phyloP scores from a whole-genome alignment of 768 basidiomycete genomes.

The Strobilomyces echinocephalus region DNA sequence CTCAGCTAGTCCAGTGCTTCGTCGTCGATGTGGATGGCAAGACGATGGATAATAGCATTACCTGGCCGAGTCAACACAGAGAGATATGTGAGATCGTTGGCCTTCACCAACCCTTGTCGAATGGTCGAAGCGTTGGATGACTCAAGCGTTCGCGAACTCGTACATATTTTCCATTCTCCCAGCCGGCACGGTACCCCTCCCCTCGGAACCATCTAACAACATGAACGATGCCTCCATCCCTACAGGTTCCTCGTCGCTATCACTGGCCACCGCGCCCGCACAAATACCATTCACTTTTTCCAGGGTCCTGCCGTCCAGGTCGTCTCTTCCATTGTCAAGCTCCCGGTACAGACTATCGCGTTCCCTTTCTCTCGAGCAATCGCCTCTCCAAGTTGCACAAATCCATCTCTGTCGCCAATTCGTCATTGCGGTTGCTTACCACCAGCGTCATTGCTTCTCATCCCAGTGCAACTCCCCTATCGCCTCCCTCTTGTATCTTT shows the following conservation, averaged over 20 bases:
- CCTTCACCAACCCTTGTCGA: slow-evolving; percentile 47
- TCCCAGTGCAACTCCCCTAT: slow-evolving; percentile 31
- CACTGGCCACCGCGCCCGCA: slow-evolving; percentile 22
- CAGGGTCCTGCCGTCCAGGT: slow-evolving; percentile 64
- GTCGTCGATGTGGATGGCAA: slow-evolving; percentile 61
- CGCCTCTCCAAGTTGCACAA: slow-evolving; percentile 35
- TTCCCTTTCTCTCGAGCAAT: slow-evolving; percentile 48
- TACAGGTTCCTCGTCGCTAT: slow-evolving; percentile 6
- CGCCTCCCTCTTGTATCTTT: slow-evolving; percentile 39
- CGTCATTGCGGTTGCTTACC: too few relatives aligned
- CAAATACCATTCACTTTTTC: slow-evolving; percentile 35
- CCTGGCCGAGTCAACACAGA: slow-evolving; percentile 79
- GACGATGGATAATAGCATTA: slow-evolving; percentile 46
- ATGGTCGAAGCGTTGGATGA: slow-evolving; percentile 40
- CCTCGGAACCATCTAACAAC: slow-evolving; percentile 18
- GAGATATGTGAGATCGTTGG: slow-evolving; percentile 53
- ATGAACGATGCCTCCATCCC: slow-evolving; percentile 18
- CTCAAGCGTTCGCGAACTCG: slow-evolving; percentile 64
- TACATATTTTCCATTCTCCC: slow-evolving; percentile 77
- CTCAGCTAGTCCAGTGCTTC: slow-evolving; percentile 55
- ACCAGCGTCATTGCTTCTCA: slow-evolving; percentile 42
- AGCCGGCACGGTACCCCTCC: slow-evolving; percentile 49
- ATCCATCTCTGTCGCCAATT: not conserved
- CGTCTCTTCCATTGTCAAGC: slow-evolving; percentile 62
- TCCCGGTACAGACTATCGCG: slow-evolving; percentile 56